Evolutionary conservation across 352 stramenopile genomes (phyloP).

Genomic region (Elongisporangium undulatum): DNA sequence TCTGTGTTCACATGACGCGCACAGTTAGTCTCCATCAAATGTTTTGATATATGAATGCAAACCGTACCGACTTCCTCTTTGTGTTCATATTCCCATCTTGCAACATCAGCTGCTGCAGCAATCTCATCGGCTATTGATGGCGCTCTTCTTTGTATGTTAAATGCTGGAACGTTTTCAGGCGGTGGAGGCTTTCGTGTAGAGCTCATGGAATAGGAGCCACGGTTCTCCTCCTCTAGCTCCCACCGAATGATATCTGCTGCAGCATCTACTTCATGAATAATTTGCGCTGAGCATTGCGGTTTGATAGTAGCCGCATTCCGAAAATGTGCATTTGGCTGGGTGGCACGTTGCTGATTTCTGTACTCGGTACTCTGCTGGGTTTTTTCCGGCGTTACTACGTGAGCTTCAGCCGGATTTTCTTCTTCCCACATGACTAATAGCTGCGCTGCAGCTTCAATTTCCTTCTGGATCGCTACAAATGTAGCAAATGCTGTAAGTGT

Average conservation of each 20-base stretch:
- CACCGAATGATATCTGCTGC: slow-evolving; percentile 49
- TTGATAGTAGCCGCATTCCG: slow-evolving; percentile 2
- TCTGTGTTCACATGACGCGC: not conserved
- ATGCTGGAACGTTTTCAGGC: not conserved
- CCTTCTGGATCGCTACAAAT: slow-evolving; percentile 7
- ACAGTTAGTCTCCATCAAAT: not conserved
- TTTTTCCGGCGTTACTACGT: slow-evolving; percentile 20
- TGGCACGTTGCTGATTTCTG: slow-evolving; percentile 2
- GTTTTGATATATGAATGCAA: not conserved
- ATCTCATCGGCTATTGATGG: slow-evolving; percentile 30
- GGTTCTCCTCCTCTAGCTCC: slow-evolving; percentile 13
- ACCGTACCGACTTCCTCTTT: slow-evolving; percentile 3
- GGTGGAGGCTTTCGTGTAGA: slow-evolving; percentile 3
- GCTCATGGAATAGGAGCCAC: not conserved
- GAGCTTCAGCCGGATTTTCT: slow-evolving; percentile 9
- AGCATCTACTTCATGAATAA: slow-evolving; percentile 39
- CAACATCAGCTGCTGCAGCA: slow-evolving; percentile 30
- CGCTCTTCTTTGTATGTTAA: not conserved
- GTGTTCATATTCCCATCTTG: slow-evolving; percentile 40
- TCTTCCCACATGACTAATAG: slow-evolving; percentile 17
- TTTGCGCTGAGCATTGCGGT: slow-evolving; percentile 12
- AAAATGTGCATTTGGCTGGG: slow-evolving; percentile 18
- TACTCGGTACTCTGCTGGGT: slow-evolving; percentile 1
- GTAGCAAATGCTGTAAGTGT: not conserved
- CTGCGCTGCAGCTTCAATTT: slow-evolving; percentile 16